Evolutionary conservation across 1,284 basidiomycete species (phyloP), one percentile per base, ranked within the genome.

Genomic region (Gomphus sp.): DNA sequence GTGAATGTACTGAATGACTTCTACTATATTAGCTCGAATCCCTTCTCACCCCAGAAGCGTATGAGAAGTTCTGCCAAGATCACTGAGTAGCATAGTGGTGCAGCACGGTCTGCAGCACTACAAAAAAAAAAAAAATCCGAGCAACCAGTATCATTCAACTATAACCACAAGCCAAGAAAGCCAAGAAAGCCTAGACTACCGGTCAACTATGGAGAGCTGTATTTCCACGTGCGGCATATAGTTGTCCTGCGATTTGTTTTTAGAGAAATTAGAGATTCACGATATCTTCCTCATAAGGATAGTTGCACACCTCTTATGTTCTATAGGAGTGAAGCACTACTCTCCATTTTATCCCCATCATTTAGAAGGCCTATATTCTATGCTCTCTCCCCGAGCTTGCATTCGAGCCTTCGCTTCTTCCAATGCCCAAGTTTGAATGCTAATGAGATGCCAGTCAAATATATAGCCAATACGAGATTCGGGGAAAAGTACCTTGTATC

Each of bases 341-440:
- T 16, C 14, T 53, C 52, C 36, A 25, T 41, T 53, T 25, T 18
- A 18, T 47, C 41, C 7, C 41, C 51, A 34, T 52, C 18, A 55
- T 14, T 37, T 49, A 8, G 73, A 72, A 54, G 80, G 71, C 69
- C 87, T 84, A 69, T 93, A 93, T 75, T 89, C 82, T 68, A 87
- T 85, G 69, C 84, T 82, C 74, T 94, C 91, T 58, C 89, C 92
- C 28, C 91, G 82, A 31, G 87, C 91, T 69, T 93, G 89, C 89
- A 95, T 91, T 64, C 92, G 79, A 61, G 77, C 77, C 73, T 93
- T 92, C 28, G 92, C 92, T 72, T 95, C 93, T 65, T 86, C 79
- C 69, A 93, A 73, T 44, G 93, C 93, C 92, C 93, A 96, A 0
- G 85, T 84, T 74, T 92, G 87, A 71, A 95, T 87, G 69, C 92